Evolutionary conservation across 1,284 basidiomycete species (phyloP), one percentile per base, ranked within the genome.

Genomic region (Cutaneotrichosporon arboriforme): DNA sequence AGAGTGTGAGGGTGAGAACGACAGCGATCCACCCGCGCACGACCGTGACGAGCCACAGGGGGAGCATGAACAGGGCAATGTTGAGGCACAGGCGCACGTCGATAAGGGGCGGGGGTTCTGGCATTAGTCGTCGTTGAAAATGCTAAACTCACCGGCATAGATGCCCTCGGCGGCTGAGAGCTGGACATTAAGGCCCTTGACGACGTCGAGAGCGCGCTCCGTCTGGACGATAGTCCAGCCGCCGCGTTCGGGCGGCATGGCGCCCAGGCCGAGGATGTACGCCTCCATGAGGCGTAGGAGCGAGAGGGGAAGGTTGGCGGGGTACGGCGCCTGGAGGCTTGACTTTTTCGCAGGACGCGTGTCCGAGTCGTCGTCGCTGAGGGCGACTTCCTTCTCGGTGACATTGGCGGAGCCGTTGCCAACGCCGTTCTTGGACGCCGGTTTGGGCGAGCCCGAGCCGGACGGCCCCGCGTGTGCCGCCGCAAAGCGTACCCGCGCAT

Each of bases 401-500:
- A 26, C 23, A 10, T 31, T 5, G 26, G 10, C 26, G 10, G 26
- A 31, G 10, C 48, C 50, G 40, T 51, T 50, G 26, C 48, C 34
- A 4, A 45, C 15, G 26, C 45, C 36, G 35, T 51, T 34, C 38
- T 46, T 40, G 17, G 26, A 22, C 10, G 36, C 44, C 10, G 26
- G 26, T 17, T 17, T 49, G 36, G 46, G 45, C 38, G 52, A 58
- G 1, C 54, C 46, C n/a, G 57, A 58, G 10, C 61, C 58, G 1
- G 59, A 62, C 5, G 68, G 69, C 4, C 68, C 69, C 8, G 64
- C 62, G 45, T 69, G 69, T 18, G 59, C 45, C 14, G 68, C 65
- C 4, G 70, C 69, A 49, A 73, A 75, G 10, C 73, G 60, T 2
- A 73, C 73, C 10, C 72, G 62, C 1, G 71, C 67, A 38, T 73